Base-by-base conservation (phyloP, 1,284 basidiomycete species). In the Cystobasidium slooffiae region DNA sequence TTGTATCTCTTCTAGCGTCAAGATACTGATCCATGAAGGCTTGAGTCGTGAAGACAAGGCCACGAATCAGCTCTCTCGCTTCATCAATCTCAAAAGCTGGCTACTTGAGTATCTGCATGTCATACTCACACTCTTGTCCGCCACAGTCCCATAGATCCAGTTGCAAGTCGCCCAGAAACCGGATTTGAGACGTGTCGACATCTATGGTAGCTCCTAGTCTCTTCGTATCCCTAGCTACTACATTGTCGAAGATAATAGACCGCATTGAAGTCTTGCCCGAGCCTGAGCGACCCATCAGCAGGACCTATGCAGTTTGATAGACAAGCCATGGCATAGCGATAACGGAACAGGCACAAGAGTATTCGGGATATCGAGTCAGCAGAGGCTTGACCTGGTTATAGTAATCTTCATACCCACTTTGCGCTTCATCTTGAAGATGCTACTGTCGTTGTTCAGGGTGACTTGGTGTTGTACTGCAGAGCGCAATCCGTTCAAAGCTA, bases 1-100 rank as follows among this genome's bases (percentile, higher is more conserved):
- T 94, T 55, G 92, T 94, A 44, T 90, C 87, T 76, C 92, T 90
- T 81, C 97, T 93, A 0, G 91, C 89, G 49, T 90, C 89, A 76
- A 98, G 89, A 83, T 97, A 99, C 61, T 91, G 92, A 82, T 97
- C 94, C 89, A 98, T 94, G 86, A 97, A 99, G 16, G 93, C 89
- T 80, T 18, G 47, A 20, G 20, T 55, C 14, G 20, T 8, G 7
- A 46, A 63, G 12, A 20, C 14, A 63, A 31, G 31, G 31, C 31
- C 31, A 31, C 31, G 31, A 31, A 31, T 31, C 31, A 31, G 31
- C 31, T 31, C 5, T 5, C 31, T 31, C 31, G 31, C 31, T 31
- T 31, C 31, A 31, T 31, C 31, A 31, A 31, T 31, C 31, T 31
- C 2, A 31, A 31, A 31, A 31, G 31, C 31, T 31, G 5, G 31